Percentiles rank a stretch among this genome's conserved stretches.
phyloP scores from a whole-genome alignment of 805 yeast genomes.

The Pichia gijzeniarum region DNA sequence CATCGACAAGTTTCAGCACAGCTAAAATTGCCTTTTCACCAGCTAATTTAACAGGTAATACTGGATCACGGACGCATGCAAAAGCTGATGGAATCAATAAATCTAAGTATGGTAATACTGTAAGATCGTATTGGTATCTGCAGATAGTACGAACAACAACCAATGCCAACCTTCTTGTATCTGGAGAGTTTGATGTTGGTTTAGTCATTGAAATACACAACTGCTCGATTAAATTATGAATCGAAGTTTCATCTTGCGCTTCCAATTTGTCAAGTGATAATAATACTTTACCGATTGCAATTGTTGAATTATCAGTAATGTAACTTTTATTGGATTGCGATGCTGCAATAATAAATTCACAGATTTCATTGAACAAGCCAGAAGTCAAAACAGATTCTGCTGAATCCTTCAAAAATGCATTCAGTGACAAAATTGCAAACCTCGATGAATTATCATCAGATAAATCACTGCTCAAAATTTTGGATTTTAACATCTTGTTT shows the following conservation, averaged over 20 bases:
- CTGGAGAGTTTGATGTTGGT: conserved; percentile 59
- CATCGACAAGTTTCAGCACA: conserved; percentile 66
- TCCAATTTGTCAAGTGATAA: conserved; percentile 42
- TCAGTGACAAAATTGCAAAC: conserved; percentile 66
- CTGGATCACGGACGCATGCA: conserved; percentile 75
- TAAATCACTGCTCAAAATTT: conserved; percentile 45
- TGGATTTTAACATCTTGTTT: conserved; percentile 46
- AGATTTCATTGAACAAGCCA: conserved; percentile 45
- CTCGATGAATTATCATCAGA: conserved; percentile 38
- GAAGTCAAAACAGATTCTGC: conserved; percentile 55
- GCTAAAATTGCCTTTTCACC: conserved; percentile 86
- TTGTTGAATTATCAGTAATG: conserved; percentile 66
- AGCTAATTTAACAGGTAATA: conserved; percentile 87
- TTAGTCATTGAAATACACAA: conserved; percentile 42
- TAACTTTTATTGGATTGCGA: conserved; percentile 38
- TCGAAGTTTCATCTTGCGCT: conserved; percentile 1
- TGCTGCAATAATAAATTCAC: conserved; percentile 41
- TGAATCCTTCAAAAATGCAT: conserved; percentile 74
- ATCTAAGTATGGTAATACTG: conserved; percentile 49
- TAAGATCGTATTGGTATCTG: conserved; percentile 45
- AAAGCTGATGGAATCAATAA: conserved; percentile 67
- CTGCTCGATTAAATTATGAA: conserved; percentile 38
- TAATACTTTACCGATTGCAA: conserved; percentile 77
- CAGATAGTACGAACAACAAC: conserved; percentile 72
- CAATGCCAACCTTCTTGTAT: conserved; percentile 72